A percentile compares a stretch with the other conserved stretches of the same genome.
Conservation (phyloP, 2,329 filamentous ascomycete species). For the Ophiocordyceps camponoti-floridani region DNA sequence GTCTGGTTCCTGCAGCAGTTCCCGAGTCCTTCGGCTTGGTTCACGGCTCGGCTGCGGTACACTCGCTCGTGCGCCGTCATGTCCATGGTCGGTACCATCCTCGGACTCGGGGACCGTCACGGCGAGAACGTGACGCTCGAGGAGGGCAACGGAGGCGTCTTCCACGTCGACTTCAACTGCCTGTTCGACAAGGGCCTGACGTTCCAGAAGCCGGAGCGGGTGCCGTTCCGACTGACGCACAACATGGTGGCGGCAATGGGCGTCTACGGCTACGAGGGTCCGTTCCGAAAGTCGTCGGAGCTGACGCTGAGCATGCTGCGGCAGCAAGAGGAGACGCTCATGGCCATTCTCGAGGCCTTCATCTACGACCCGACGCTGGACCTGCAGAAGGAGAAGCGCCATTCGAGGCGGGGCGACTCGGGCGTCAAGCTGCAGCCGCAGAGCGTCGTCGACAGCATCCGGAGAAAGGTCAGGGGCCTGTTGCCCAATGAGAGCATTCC, state of each 20-base stretch:
- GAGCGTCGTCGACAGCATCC: slow-evolving; percentile 78
- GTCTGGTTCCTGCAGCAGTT: slow-evolving; percentile 95
- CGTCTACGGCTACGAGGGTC: slow-evolving; percentile 81
- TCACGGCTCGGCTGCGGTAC: slow-evolving; percentile 72
- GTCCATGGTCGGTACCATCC: slow-evolving; percentile 96
- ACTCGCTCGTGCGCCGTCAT: slow-evolving; percentile 92
- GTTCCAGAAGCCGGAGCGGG: slow-evolving; percentile 83
- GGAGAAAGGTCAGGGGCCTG: slow-evolving; percentile 69
- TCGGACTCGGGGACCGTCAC: slow-evolving; percentile 86
- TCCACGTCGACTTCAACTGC: slow-evolving; percentile 99
- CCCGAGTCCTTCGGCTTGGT: slow-evolving; percentile 83
- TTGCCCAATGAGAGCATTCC: slow-evolving; percentile 80
- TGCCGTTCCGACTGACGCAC: slow-evolving; percentile 92
- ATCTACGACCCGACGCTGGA: slow-evolving; percentile 94
- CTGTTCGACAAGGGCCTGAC: slow-evolving; percentile 96
- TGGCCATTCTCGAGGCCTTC: slow-evolving; percentile 95
- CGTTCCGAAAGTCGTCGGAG: slow-evolving; percentile 81
- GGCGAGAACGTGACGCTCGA: slow-evolving; percentile 94
- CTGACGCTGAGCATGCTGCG: slow-evolving; percentile 69
- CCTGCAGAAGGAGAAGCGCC: slow-evolving; percentile 51
- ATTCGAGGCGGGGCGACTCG: slow-evolving; percentile 17
- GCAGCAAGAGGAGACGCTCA: slow-evolving; percentile 86
- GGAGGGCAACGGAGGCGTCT: slow-evolving; percentile 79
- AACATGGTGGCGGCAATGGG: slow-evolving; percentile 99
- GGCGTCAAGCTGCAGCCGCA: slow-evolving; percentile 35